Evolutionary conservation across 2,329 filamentous ascomycete species (phyloP), one percentile per base, ranked within the genome.

Genomic region (Xylaria sp.): DNA sequence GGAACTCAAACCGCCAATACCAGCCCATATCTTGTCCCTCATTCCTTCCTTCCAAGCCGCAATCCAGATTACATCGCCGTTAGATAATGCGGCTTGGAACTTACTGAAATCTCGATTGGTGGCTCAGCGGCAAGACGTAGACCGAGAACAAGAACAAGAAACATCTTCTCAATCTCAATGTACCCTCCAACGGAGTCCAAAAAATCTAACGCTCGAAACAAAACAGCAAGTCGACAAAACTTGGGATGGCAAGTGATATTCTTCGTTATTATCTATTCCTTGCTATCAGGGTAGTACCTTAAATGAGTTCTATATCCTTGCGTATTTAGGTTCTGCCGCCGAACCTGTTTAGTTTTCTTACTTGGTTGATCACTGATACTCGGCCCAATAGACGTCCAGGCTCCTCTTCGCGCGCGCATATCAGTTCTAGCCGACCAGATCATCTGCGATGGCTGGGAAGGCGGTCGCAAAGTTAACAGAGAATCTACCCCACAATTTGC

Each of bases 1-100:
- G 73, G 79, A 84, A 48, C 81, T 94, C 49, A 76, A 87, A 31
- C 90, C 90, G 25, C 88, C 90, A 1, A 78, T 94, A 58, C 77
- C 80, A 49, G 77, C 87, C 38, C 82, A 81, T 66, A 80, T 90
- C 41, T 79, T 93, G 59, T 83, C 83, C 57, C 87, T 89, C 70
- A 90, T 92, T 75, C 84, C 90, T 47, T 87, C 90, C 1, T 94
- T 92, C 73, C 86, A 89, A 71, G 89, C 89, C 37, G 88, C 91
- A 29, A 83, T 90, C 46, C 86, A 91, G 65, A 89, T 92, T 37
- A 84, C 85, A 9, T 82, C 85, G 23, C 87, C 88, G 19, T 78
- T 94, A 68, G 87, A 85, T 65, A 89, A 92, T 61, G 79, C 81
- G 56, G 85, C 87, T 3, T 94, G 90, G 91, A 83, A 85, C 52